These are phyloP conservation scores for Porcisia hertigi DNA, from an alignment of 208 protist species.

Conservation along the genomic window DNA sequence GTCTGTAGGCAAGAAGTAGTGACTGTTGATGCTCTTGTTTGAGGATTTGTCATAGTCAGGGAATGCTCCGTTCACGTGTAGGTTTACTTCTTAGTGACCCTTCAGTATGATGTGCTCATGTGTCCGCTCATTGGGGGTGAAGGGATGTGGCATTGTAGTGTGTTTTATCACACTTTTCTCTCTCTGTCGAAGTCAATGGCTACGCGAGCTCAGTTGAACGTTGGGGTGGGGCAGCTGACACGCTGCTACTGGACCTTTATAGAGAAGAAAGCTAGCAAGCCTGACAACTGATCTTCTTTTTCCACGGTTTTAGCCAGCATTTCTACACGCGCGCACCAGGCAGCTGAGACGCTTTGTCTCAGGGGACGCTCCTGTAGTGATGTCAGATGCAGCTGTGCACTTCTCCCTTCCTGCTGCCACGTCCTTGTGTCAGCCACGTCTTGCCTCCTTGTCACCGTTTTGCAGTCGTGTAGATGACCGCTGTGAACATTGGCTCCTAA, in stretches of 20 bases:
- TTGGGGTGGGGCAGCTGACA: not conserved
- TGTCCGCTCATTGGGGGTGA: too few relatives aligned
- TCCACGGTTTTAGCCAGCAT: not conserved
- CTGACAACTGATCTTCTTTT: not conserved
- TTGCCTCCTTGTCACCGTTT: not conserved
- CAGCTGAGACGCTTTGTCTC: not conserved
- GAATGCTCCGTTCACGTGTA: not conserved
- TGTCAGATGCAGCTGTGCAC: not conserved
- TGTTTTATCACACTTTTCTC: not conserved
- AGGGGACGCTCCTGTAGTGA: not conserved
- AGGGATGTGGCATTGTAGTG: not conserved
- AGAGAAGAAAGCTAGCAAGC: not conserved
- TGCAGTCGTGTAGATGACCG: not conserved
- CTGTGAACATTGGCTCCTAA: not conserved
- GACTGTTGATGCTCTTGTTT: not conserved
- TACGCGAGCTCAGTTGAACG: not conserved
- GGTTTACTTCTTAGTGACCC: not conserved
- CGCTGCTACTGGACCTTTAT: not conserved
- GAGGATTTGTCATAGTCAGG: not conserved
- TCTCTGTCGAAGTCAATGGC: not conserved
- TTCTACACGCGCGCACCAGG: not conserved
- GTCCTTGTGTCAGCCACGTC: not conserved
- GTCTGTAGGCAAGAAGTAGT: constrained; percentile 32
- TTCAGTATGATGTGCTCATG: not conserved
- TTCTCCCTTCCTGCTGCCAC: not conserved